phyloP scores from a whole-genome alignment of 352 stramenopile genomes.

The Pythium guiyangense region DNA sequence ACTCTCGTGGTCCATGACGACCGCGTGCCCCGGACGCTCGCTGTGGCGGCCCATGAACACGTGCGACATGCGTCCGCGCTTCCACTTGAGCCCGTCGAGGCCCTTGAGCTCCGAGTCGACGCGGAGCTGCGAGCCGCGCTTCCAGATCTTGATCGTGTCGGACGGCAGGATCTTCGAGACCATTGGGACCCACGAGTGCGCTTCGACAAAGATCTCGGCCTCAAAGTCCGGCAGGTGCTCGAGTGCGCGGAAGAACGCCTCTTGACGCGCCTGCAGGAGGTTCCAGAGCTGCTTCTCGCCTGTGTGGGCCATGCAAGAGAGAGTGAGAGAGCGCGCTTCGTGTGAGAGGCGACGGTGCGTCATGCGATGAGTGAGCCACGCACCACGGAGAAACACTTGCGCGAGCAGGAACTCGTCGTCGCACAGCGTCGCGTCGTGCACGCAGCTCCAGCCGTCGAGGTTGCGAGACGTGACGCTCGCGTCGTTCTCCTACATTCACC shows the following conservation, averaged over 20 bases:
- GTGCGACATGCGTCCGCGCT: conserved; percentile 65
- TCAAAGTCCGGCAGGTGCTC: conserved; percentile 75
- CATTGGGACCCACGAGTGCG: conserved; percentile 77
- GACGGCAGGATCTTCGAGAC: conserved; percentile 77
- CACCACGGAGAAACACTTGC: conserved; percentile 50
- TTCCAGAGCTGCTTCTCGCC: conserved; percentile 58
- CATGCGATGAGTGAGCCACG: neutral
- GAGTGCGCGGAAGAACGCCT: conserved; percentile 52
- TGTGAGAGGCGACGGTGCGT: too few species aligned
- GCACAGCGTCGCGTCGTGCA: conserved; percentile 67
- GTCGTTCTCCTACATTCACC: conserved; percentile 33
- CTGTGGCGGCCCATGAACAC: conserved; percentile 45
- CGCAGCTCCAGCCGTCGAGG: conserved; percentile 61
- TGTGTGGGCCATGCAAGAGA: conserved; percentile 1
- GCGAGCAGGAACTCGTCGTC: conserved; percentile 76
- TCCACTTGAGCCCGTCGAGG: conserved; percentile 72
- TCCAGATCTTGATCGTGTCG: conserved; percentile 67
- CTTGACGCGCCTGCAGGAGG: conserved; percentile 39
- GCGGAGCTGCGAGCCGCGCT: conserved; percentile 61
- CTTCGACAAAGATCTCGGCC: conserved; percentile 73
- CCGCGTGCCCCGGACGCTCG: conserved; percentile 29
- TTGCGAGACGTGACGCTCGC: conserved; percentile 32
- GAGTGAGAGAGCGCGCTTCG: neutral
- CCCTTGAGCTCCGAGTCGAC: conserved; percentile 73
- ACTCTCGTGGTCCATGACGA: conserved; percentile 59